phyloP scores from a whole-genome alignment of 139 green algal species.

The Picochlorum sp. region DNA sequence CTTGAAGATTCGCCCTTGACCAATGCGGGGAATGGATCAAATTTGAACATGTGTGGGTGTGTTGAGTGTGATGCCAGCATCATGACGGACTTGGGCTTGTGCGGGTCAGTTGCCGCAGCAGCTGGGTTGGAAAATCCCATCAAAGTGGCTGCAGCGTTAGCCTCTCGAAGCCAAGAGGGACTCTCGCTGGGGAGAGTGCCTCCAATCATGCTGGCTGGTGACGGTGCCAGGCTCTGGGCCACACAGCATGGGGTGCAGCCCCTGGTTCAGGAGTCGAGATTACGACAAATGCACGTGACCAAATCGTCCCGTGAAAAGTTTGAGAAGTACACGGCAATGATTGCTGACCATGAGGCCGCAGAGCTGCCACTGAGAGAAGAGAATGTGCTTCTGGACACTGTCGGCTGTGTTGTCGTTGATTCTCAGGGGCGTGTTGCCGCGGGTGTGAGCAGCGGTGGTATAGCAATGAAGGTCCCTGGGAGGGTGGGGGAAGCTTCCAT shows the following conservation, averaged over 20 bases:
- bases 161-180: conserved; percentile 26
- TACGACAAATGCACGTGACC: conserved; percentile 37
- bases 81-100: conserved; percentile 47
- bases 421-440: conserved; percentile 39
- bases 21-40: conserved; percentile 72
- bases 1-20: conserved; percentile 53
- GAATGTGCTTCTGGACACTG: conserved; percentile 50
- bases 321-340: conserved; percentile 45
- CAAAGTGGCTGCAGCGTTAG: conserved; percentile 40
- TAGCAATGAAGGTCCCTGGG: conserved; percentile 65
- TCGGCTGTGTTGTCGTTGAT: conserved; percentile 58
- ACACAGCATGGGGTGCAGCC: conserved; percentile 28
- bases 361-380: neutral
- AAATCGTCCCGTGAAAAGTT: conserved; percentile 26
- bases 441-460: conserved; percentile 74
- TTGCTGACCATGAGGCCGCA: conserved; percentile 15
- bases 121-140: conserved; percentile 56
- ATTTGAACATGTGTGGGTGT: conserved; percentile 41
- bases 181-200: conserved; percentile 58
- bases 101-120: conserved; percentile 58
- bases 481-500: conserved; percentile 74
- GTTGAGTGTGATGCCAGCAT: conserved; percentile 78
- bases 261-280: conserved; percentile 3
- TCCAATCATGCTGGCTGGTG: conserved; percentile 67
- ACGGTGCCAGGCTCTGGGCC: conserved; percentile 51